A percentile compares a stretch with the other conserved stretches of the same genome.
These are phyloP conservation scores for Cladobotryum protrusum DNA, from an alignment of 2,329 filamentous ascomycete species.

Conservation along the genomic window DNA sequence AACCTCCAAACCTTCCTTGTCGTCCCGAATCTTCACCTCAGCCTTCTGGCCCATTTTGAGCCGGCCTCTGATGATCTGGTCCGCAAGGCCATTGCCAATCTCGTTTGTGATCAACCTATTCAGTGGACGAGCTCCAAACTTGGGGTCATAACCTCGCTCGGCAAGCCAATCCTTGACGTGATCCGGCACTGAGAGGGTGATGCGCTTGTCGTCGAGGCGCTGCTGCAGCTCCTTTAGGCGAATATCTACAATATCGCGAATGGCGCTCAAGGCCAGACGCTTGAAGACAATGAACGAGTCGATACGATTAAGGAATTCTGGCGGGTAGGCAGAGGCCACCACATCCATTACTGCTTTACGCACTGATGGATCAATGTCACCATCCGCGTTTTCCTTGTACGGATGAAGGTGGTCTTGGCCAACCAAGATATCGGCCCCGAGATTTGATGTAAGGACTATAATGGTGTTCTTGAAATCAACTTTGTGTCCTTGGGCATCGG, in stretches of 20 bases:
- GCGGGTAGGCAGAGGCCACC: constrained; percentile 67
- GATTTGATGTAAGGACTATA: constrained; percentile 92
- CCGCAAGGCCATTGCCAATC: constrained; percentile 81
- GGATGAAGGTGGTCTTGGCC: constrained; percentile 61
- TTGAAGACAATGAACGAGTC: constrained; percentile 98
- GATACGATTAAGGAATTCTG: constrained; percentile 93
- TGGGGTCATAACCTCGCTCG: constrained; percentile 82
- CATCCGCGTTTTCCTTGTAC: constrained; percentile 55
- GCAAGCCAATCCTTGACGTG: constrained; percentile 81
- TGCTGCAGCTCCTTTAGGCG: constrained; percentile 76
- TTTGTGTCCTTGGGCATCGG: constrained; percentile 91
- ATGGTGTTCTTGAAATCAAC: constrained; percentile 96
- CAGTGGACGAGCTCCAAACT: constrained; percentile 82
- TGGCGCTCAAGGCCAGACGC: constrained; percentile 67
- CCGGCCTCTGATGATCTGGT: constrained; percentile 84
- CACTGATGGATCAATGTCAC: constrained; percentile 66
- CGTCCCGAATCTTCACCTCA: constrained; percentile 60
- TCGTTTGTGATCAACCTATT: constrained; percentile 87
- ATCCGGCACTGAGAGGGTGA: constrained; percentile 64
- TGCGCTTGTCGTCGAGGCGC: constrained; percentile 78
- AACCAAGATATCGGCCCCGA: constrained; percentile 87
- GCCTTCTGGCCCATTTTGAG: constrained; percentile 70
- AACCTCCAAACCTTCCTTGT: constrained; percentile 53
- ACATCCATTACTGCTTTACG: constrained; percentile 84
- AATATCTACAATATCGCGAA: constrained; percentile 92